Evolutionary conservation across 2,329 filamentous ascomycete genomes (phyloP), one percentile per base, ranked within the genome.

Genomic region (Aspergillus neotritici): DNA sequence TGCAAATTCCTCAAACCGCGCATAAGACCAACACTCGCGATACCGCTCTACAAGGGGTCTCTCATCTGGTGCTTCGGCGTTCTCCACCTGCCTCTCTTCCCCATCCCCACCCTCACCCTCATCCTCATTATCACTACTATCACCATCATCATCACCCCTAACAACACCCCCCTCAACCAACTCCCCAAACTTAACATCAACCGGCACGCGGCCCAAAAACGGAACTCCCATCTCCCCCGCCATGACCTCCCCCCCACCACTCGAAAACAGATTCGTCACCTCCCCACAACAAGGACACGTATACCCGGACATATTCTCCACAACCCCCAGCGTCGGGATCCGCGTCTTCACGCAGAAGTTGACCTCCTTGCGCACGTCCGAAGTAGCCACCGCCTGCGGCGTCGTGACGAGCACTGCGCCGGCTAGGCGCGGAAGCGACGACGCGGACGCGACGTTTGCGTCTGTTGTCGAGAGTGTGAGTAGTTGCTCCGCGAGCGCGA

Each of bases 341-440:
- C 80, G 78, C 1, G 87, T 91, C 71, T 95, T 95, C 40, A 74
- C 74, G 68, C 90, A 96, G 62, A 96, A 95, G 64, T 95, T 95
- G 51, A 95, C 77, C 66, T 95, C 90, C 63, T 95, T 96, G 59
- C 87, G 84, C 31, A 98, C 93, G 62, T 98, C 93, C 0, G 88
- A 86, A 21, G 91, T 94, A 10, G 88, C 84, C 37, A 98, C 86
- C 0, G 91, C 93, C 64, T 98, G 93, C 0, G 93, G 93, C 0
- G 93, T 98, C 3, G 93, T 98, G 1, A 98, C 91, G 0, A 98
- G 83, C 1, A 98, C 89, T 0, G 93, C 91, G 7, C 91, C 93
- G 1, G 85, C 79, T 2, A 96, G 77, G 54, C 89, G 84, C 0
- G 80, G 80, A 16, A 63, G 37, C 6, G 47, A 39, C 13, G 34